Evolutionary conservation across 2,329 filamentous ascomycete genomes (phyloP).

Genomic region (Aspergillus ochraceoroseus): DNA sequence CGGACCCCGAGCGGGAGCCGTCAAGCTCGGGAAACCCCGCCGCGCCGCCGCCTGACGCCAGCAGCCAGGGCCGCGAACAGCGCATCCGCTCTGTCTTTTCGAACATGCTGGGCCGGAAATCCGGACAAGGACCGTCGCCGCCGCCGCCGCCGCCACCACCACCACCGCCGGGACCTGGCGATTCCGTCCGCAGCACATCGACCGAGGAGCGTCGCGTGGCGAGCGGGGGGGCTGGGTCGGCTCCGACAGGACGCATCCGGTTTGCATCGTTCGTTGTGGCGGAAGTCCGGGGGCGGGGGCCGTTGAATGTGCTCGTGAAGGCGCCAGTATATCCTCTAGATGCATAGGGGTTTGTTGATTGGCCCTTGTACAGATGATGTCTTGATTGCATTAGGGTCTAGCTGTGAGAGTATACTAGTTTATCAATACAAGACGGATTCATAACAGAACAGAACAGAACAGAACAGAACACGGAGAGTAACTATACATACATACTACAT

Average conservation of each 20-base stretch:
- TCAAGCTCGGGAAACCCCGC: slow-evolving; percentile 13
- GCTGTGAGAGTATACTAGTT: too few species aligned
- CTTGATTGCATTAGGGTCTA: too few species aligned
- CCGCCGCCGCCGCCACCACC: background rate
- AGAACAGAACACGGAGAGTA: too few species aligned
- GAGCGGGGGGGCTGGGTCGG: slow-evolving; percentile 20
- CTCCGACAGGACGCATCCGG: slow-evolving; percentile 56
- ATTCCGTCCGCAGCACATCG: slow-evolving; percentile 2
- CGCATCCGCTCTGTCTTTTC: slow-evolving; percentile 39
- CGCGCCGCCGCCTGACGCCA: background rate
- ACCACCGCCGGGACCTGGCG: background rate
- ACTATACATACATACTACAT: too few species aligned
- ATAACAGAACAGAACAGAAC: too few species aligned
- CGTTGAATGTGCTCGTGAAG: slow-evolving; percentile 63
- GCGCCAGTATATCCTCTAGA: slow-evolving; percentile 60
- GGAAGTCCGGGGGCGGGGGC: slow-evolving; percentile 63
- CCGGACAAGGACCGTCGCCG: background rate
- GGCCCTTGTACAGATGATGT: too few species aligned
- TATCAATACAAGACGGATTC: too few species aligned
- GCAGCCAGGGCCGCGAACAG: slow-evolving; percentile 17
- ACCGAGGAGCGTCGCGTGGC: background rate
- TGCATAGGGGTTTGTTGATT: too few species aligned
- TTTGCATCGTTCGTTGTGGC: slow-evolving; percentile 71
- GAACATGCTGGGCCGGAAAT: slow-evolving; percentile 8
- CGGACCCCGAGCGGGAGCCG: slow-evolving; percentile 23